Base-by-base conservation (phyloP, 805 yeast species). In the Yarrowia sp. region DNA sequence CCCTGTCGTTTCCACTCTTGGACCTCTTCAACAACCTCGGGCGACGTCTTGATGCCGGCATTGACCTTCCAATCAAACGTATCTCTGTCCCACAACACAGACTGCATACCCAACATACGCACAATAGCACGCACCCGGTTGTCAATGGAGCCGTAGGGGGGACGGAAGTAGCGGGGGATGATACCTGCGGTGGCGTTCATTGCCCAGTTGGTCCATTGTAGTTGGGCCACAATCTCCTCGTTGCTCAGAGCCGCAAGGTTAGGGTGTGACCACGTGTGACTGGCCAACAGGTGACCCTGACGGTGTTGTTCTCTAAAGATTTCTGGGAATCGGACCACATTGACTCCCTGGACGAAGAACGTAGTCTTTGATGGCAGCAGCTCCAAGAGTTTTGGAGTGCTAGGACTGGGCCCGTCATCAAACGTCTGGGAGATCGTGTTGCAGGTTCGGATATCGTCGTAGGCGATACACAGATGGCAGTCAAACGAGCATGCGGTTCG, bases 121-220 rank as follows among this genome's bases (percentile, higher is more conserved):
- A 91, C 84, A 67, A 94, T 90, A 1, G 87, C 79, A 68, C 98
- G 80, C 0, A 94, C 89, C 66, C 98, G 80, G 75, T 92, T 88
- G 78, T 94, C 99, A 40, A 91, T 82, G 0, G 97, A 98, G 0
- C 98, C 99, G 75, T 91, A 94, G 0, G 99, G 99, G 0, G 99
- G 99, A 72, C 99, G 84, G 76, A 90, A 94, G 90, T 94, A 94
- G 74, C 88, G 89, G 8, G 99, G 99, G 10, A 90, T 75, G 73
- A 92, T 93, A 34, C 87, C 82, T 0, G 91, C 90, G 0, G 98
- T 92, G 0, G 97, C 97, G 79, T 94, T 93, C 92, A 93, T 91
- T 6, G 98, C 97, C 98, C 98, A 94, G 39, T 92, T 86, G 1
- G 96, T 87, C 99, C 99, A 94, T 77, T 93, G 88, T 44, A 94